Percentiles rank a stretch among this genome's conserved stretches.
Conservation (phyloP, 176 grass and related monocot species). For the Avena eriantha region DNA sequence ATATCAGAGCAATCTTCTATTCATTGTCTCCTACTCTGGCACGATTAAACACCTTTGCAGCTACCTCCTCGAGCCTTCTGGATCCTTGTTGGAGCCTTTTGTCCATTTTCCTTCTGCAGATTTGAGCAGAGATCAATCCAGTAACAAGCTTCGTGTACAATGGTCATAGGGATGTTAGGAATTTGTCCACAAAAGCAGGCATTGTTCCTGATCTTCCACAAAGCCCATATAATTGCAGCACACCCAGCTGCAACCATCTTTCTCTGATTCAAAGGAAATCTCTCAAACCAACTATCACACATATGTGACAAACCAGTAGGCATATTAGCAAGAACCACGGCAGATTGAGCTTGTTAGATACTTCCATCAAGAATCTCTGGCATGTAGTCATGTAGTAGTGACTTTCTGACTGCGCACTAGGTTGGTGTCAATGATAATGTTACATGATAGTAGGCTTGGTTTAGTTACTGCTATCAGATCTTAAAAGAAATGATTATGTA, state of each 20-base stretch:
- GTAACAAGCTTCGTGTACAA: not conserved
- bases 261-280: not conserved
- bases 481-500: not conserved
- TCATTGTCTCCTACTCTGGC: not conserved
- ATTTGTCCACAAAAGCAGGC: not conserved
- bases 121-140: not conserved
- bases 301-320: not conserved
- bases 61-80: not conserved
- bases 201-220: not conserved
- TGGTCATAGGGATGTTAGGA: not conserved
- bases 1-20: not conserved
- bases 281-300: not conserved
- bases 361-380: not conserved
- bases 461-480: constrained; percentile 12
- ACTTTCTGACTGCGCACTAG: not conserved
- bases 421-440: not conserved
- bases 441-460: not conserved
- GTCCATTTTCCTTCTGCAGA: not conserved
- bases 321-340: not conserved
- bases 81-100: not conserved
- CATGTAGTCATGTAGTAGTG: not conserved
- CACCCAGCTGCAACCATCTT: too few species aligned
- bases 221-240: not conserved
- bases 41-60: not conserved
- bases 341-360: not conserved